Conservation (phyloP, 352 stramenopile genomes). For the Phytophthora aleatoria region DNA sequence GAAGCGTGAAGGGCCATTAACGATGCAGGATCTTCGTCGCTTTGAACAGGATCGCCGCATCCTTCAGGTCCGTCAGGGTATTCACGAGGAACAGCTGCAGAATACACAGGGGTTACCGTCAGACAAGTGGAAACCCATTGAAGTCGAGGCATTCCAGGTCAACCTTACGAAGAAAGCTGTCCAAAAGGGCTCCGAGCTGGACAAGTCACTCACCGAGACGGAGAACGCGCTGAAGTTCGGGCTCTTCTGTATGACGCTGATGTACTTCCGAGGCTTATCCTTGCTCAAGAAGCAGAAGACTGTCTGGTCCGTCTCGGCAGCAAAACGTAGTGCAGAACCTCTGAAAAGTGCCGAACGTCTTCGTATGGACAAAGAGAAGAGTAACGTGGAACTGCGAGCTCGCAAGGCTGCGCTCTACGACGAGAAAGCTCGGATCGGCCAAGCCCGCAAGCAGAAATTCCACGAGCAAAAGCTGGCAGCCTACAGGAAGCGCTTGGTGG, state of each 20-base stretch:
- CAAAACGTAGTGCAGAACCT: slow-evolving; percentile 26
- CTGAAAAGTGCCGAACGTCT: slow-evolving; percentile 46
- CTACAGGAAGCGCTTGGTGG: slow-evolving; percentile 66
- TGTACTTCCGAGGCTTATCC: slow-evolving; percentile 95
- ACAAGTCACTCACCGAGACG: slow-evolving; percentile 79
- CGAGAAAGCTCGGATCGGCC: slow-evolving; percentile 60
- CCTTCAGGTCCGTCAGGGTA: slow-evolving; percentile 38
- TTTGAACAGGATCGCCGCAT: slow-evolving; percentile 60
- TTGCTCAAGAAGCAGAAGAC: slow-evolving; percentile 87
- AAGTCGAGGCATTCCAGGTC: slow-evolving; percentile 62
- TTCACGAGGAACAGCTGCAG: slow-evolving; percentile 40
- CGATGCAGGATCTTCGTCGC: slow-evolving; percentile 68
- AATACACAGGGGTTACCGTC: slow-evolving; percentile 54
- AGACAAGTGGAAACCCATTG: slow-evolving; percentile 81
- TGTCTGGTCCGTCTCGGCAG: slow-evolving; percentile 63
- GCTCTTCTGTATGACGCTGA: slow-evolving; percentile 95
- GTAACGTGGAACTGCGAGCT: slow-evolving; percentile 45
- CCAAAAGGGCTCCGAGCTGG: slow-evolving; percentile 63
- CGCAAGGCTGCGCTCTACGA: slow-evolving; percentile 51
- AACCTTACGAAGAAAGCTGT: slow-evolving; percentile 65
- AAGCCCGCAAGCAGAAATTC: slow-evolving; percentile 67
- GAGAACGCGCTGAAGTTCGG: slow-evolving; percentile 96
- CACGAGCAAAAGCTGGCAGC: slow-evolving; percentile 66
- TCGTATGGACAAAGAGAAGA: slow-evolving; percentile 58
- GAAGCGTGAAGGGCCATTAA: slow-evolving; percentile 77